A percentile compares a stretch with the other conserved stretches of the same genome.
Evolutionary conservation across 1,139 yeast species (phyloP).

Genomic region (Taphrina pruni): DNA sequence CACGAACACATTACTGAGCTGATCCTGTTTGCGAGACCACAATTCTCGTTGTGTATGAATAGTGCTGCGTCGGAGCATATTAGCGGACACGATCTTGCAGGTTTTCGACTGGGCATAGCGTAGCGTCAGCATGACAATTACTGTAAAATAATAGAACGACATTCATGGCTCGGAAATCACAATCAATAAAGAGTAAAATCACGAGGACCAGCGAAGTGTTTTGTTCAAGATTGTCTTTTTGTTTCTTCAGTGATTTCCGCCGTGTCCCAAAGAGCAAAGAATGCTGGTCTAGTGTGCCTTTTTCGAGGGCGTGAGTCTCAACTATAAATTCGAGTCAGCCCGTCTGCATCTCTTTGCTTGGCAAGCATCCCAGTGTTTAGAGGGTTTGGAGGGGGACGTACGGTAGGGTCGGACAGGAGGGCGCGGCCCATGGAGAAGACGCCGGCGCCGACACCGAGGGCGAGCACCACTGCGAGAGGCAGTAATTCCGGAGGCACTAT

Average conservation of each 20-base stretch:
- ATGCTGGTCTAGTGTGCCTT: constrained; percentile 8
- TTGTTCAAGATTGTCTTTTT: too few species aligned
- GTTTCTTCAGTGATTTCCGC: too few species aligned
- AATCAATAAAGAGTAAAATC: too few species aligned
- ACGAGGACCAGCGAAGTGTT: too few species aligned
- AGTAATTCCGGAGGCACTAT: constrained; percentile 36
- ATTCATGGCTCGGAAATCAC: background rate
- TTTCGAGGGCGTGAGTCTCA: constrained; percentile 39
- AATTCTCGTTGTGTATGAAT: too few species aligned
- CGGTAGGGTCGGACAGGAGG: constrained; percentile 35
- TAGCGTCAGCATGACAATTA: constrained; percentile 2
- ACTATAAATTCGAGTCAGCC: background rate
- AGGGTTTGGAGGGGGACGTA: background rate
- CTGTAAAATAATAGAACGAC: too few species aligned
- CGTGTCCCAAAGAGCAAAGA: too few species aligned
- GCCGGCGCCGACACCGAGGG: constrained; percentile 41
- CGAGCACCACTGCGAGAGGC: constrained; percentile 40
- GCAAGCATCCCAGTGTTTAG: background rate
- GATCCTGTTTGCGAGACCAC: background rate
- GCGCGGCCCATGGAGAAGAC: constrained; percentile 41
- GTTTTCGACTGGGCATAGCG: background rate
- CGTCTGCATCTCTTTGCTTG: background rate
- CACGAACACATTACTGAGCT: constrained; percentile 9
- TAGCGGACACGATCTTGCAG: too few species aligned
- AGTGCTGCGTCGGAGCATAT: too few species aligned